Evolutionary conservation across 192 early-diverging fungal species (phyloP).

Genomic region (Rhizoclosmatium globosum): DNA sequence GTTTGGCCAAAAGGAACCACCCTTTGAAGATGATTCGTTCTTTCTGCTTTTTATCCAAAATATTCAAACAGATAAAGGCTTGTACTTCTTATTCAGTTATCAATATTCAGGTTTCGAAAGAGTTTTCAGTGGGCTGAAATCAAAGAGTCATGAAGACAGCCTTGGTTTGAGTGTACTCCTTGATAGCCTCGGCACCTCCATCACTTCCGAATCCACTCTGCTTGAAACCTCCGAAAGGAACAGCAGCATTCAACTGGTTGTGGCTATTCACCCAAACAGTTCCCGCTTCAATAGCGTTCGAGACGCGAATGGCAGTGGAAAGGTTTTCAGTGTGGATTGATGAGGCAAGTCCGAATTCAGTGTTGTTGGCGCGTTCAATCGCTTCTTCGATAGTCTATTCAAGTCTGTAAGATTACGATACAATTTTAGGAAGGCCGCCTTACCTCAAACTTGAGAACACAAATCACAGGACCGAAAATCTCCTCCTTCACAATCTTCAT

Average conservation of each 20-base stretch:
- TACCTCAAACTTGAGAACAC: constrained; percentile 67
- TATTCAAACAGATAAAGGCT: no score
- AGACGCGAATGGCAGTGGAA: constrained; percentile 38
- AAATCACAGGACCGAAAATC: constrained; percentile 92
- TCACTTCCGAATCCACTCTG: constrained; percentile 79
- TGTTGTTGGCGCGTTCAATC: constrained; percentile 76
- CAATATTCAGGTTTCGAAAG: no score
- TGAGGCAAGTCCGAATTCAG: constrained; percentile 80
- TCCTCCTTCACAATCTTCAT: constrained; percentile 84
- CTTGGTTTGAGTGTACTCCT: constrained; percentile 72
- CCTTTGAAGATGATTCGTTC: no score
- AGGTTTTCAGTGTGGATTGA: constrained; percentile 88
- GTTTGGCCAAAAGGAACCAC: constrained; percentile 81
- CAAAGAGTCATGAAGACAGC: constrained; percentile 13
- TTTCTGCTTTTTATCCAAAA: no score
- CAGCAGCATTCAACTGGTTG: constrained; percentile 27
- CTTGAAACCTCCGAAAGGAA: constrained; percentile 80
- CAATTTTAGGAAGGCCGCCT: neutral
- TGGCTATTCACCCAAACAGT: constrained; percentile 61
- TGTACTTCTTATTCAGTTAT: no score
- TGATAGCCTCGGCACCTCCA: constrained; percentile 68
- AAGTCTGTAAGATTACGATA: neutral
- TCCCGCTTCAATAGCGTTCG: constrained; percentile 50
- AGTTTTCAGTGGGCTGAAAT: no score
- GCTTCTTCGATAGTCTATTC: constrained; percentile 78